A percentile compares a stretch with the other conserved stretches of the same genome.
phyloP scores from a whole-genome alignment of 129 eudicot species.

The Centaurea solstitialis region DNA sequence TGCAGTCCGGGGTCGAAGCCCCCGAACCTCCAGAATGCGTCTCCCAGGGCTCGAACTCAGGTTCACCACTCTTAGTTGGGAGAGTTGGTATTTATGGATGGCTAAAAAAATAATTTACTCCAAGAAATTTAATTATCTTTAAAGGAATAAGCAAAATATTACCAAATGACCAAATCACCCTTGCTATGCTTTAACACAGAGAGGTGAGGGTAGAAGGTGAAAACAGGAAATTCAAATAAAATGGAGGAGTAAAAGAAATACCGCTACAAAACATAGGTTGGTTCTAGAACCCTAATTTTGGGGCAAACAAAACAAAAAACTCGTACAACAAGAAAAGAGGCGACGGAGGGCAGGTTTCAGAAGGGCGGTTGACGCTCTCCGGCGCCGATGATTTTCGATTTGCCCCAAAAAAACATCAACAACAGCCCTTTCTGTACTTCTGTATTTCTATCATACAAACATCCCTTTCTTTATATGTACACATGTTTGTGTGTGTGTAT shows the following conservation, averaged over 20 bases:
- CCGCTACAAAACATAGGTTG: neutral
- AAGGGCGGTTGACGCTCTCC: conserved; percentile 47
- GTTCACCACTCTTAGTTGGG: too few relatives aligned
- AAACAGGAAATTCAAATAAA: neutral
- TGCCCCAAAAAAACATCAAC: conserved; percentile 6
- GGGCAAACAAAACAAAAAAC: conserved; percentile 14
- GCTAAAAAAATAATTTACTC: too few relatives aligned
- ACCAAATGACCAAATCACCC: neutral
- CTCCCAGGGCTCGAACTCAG: too few relatives aligned
- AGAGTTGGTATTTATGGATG: too few relatives aligned
- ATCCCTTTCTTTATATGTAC: too few relatives aligned
- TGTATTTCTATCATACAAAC: too few relatives aligned
- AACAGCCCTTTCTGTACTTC: conserved; percentile 26
- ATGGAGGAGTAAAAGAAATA: too few relatives aligned
- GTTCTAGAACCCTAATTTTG: neutral
- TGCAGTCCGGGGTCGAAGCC: too few relatives aligned
- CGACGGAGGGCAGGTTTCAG: neutral
- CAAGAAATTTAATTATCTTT: too few relatives aligned
- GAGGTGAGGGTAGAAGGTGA: neutral
- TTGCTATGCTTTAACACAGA: neutral
- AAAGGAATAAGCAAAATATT: too few relatives aligned
- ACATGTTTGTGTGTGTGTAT: too few relatives aligned
- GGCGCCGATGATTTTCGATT: conserved; percentile 35
- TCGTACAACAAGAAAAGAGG: conserved; percentile 13
- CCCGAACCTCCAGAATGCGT: too few relatives aligned